These are phyloP conservation scores for Heritiera littoralis DNA, from an alignment of 345 rosid genomes.

Conservation along the genomic window DNA sequence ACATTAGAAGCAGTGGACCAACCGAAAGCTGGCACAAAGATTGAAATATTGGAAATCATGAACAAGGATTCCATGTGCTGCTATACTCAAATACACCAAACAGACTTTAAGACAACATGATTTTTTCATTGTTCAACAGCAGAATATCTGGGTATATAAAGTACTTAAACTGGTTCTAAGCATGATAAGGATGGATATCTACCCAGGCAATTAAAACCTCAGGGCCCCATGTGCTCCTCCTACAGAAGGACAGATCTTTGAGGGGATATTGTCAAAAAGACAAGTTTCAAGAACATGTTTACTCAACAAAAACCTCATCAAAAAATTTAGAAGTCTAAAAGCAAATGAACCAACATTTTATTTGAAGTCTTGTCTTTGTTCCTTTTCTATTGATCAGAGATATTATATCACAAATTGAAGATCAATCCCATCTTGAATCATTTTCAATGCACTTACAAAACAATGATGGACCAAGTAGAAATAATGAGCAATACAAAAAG, in stretches of 20 bases:
- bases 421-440: background rate
- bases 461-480: slow-evolving; percentile 1
- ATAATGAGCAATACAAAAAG: background rate
- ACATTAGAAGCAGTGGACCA: slow-evolving; percentile 37
- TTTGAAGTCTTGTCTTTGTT: slow-evolving; percentile 23
- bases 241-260: slow-evolving; percentile 40
- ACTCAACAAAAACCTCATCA: slow-evolving; percentile 25
- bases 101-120: background rate
- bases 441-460: background rate
- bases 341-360: background rate
- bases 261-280: slow-evolving; percentile 34
- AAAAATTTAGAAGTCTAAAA: slow-evolving; percentile 7
- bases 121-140: background rate
- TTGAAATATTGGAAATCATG: slow-evolving; percentile 25
- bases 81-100: slow-evolving; percentile 18
- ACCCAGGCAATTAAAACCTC: slow-evolving; percentile 33
- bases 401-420: slow-evolving; percentile 7
- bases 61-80: slow-evolving; percentile 21
- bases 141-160: slow-evolving; percentile 21
- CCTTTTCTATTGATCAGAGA: slow-evolving; percentile 23
- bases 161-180: slow-evolving; percentile 26
- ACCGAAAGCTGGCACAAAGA: slow-evolving; percentile 38
- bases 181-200: slow-evolving; percentile 35
- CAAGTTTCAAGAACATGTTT: slow-evolving; percentile 35
- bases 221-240: slow-evolving; percentile 39